Evolutionary conservation across 441 rosid genomes (phyloP), one percentile per base, ranked within the genome.

Genomic region (Pelargonium fulgidum): DNA sequence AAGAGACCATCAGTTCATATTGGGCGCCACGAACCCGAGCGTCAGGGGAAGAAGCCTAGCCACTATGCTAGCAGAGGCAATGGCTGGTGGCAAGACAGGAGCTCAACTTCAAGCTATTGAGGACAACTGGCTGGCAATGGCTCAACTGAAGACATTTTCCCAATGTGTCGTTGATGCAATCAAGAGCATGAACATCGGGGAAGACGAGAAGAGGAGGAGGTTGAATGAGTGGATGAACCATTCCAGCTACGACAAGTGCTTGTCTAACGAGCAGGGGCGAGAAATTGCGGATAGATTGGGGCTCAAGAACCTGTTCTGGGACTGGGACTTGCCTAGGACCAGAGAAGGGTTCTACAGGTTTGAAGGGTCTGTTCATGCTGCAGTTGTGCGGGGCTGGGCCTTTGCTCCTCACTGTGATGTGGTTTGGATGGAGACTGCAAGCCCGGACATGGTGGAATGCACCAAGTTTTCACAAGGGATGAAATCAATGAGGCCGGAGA

Each of bases 261-360:
- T 88, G 8, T 88, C 96, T 5, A 80, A 81, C 39, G 93, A 91
- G 72, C 81, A 86, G 82, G 90, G 85, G 8, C 75, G 89, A 1
- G 92, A 85, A 77, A 45, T 89, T 59, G 89, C 96, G 2, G 86
- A 83, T 17, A 82, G 83, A 79, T 54, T 91, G 42, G 97, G 97
- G 20, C 77, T 89, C 36, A 79, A 81, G 3, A 86, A 89, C 75
- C 82, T 93, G 20, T 93, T 88, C 80, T 93, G 96, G 97, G 96
- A 93, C 83, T 88, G 97, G 97, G 96, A 89, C 78, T 78, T 93
- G 75, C 90, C 97, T 0, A 81, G 97, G 79, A 89, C 97, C 67
- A 84, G 96, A 52, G 97, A 94, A 87, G 97, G 97, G 47, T 90
- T 94, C 72, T 91, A 94, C 66, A 76, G 97, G 73, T 94, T 91